Base-by-base conservation (phyloP, 2,329 filamentous ascomycete genomes). In the Westerdykella sp. region DNA sequence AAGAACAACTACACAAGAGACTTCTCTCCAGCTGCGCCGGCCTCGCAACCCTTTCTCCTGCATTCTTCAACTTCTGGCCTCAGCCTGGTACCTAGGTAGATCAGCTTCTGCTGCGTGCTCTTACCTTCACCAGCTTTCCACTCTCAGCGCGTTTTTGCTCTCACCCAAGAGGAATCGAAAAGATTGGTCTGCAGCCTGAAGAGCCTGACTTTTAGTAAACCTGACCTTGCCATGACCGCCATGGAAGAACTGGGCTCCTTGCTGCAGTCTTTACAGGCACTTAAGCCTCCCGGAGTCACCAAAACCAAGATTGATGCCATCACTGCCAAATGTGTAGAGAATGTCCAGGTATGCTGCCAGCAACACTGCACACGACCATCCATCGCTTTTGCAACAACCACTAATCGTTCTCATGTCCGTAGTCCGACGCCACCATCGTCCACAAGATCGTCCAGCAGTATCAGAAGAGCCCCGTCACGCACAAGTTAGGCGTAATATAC, bases 401-500 rank as follows among this genome's bases (percentile, higher is more conserved):
- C 25, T 28, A 28, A 28, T 28, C 7, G 4, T 28, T 12, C 41
- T 45, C 47, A 45, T 40, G 39, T 46, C 59, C 63, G 41, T 73
- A 96, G 93, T 91, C 86, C 70, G 91, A 97, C 74, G 93, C 88
- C 42, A 83, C 90, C 59, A 82, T 98, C 63, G 87, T 97, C 59
- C 89, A 95, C 69, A 96, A 95, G 69, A 85, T 98, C 63, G 95
- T 87, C 73, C 94, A 90, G 54, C 90, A 96, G 65, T 94, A 97
- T 78, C 95, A 94, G 72, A 95, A 93, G 71, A 84, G 90, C 56
- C 87, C 88, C 47, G 82, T 82, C 67, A 95, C 89, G 67, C 91
- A 98, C 80, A 98, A 98, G 74, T 80, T 98, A 70, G 93, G 93
- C 73, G 90, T 96, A 65, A 84, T 98, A 73, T 98, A 98, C 83